A percentile compares a stretch with the other conserved stretches of the same genome.
These are phyloP conservation scores for Clonostachys sp. DNA, from an alignment of 2,329 filamentous ascomycete species.

Conservation along the genomic window DNA sequence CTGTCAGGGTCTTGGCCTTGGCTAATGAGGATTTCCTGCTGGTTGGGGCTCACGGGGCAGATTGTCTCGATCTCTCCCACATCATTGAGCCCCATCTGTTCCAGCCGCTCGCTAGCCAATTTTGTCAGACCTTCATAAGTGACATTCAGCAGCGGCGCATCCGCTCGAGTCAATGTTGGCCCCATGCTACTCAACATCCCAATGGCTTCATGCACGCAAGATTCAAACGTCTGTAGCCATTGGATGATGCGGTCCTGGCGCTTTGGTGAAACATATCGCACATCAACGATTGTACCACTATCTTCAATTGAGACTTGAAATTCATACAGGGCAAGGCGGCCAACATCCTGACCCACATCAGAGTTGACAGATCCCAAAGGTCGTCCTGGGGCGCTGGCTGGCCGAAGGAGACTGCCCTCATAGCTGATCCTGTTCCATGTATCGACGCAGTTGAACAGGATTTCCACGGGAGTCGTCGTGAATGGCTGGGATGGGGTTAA, in stretches of 20 bases:
- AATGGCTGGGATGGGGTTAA: constrained; percentile 22
- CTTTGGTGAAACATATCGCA: constrained; percentile 35
- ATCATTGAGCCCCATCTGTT: constrained; percentile 30
- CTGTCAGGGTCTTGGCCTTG: constrained; percentile 33
- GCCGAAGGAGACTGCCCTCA: constrained; percentile 42
- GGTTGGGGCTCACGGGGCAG: constrained; percentile 39
- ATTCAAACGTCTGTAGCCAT: constrained; percentile 44
- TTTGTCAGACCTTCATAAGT: constrained; percentile 38
- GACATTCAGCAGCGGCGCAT: constrained; percentile 41
- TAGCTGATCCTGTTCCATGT: constrained; percentile 41
- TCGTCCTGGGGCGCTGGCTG: constrained; percentile 32
- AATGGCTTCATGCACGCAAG: constrained; percentile 37
- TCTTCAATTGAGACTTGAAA: constrained; percentile 41
- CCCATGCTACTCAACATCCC: constrained; percentile 30
- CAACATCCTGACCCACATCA: constrained; percentile 38
- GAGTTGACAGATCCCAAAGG: constrained; percentile 29
- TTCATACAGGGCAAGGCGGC: constrained; percentile 46
- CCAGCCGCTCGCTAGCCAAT: constrained; percentile 35
- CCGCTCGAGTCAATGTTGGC: constrained; percentile 43
- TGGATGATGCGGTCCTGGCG: constrained; percentile 34
- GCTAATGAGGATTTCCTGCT: constrained; percentile 44
- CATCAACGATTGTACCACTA: constrained; percentile 34
- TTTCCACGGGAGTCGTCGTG: constrained; percentile 45
- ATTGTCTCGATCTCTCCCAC: constrained; percentile 42
- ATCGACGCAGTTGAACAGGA: constrained; percentile 54